Percentiles rank a stretch among this genome's conserved stretches.
Evolutionary conservation across 306 rosid genomes (phyloP).

Genomic region (Arachis hypogaea): DNA sequence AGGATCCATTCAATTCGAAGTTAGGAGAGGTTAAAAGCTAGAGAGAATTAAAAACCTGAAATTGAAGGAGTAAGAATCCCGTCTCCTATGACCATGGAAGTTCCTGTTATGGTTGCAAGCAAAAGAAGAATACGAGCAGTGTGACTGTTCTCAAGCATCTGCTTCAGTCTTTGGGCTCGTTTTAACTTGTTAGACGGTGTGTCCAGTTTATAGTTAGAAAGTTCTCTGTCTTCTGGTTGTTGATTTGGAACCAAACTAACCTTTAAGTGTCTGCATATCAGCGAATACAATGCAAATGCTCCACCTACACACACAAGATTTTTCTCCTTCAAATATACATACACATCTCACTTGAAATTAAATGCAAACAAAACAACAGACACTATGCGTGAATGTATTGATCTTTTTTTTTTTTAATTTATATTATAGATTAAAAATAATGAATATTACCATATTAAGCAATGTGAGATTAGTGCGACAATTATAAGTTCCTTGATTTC

Average conservation of each 20-base stretch:
- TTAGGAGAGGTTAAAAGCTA: no score
- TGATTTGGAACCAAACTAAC: constrained; percentile 68
- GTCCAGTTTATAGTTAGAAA: constrained; percentile 60
- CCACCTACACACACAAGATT: constrained; percentile 52
- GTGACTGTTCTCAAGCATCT: constrained; percentile 51
- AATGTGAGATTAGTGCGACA: no score
- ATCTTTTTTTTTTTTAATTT: no score
- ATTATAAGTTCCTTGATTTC: no score
- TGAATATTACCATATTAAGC: no score
- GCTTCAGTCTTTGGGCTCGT: constrained; percentile 51
- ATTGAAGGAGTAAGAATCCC: constrained; percentile 85
- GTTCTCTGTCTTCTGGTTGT: constrained; percentile 72
- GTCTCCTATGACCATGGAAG: constrained; percentile 85
- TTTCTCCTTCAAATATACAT: not conserved
- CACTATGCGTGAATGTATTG: no score
- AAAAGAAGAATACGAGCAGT: constrained; percentile 47
- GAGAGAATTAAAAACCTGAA: constrained; percentile 50
- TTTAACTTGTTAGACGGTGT: constrained; percentile 46
- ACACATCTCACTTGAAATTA: no score
- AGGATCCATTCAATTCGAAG: no score
- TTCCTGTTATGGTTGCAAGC: constrained; percentile 60
- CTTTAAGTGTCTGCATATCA: constrained; percentile 58
- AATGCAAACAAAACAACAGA: no score
- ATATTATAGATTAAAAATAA: no score
- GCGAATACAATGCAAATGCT: constrained; percentile 73